These are phyloP conservation scores for Monosporascus sp. DNA, from an alignment of 2,329 filamentous ascomycete species.

Conservation along the genomic window DNA sequence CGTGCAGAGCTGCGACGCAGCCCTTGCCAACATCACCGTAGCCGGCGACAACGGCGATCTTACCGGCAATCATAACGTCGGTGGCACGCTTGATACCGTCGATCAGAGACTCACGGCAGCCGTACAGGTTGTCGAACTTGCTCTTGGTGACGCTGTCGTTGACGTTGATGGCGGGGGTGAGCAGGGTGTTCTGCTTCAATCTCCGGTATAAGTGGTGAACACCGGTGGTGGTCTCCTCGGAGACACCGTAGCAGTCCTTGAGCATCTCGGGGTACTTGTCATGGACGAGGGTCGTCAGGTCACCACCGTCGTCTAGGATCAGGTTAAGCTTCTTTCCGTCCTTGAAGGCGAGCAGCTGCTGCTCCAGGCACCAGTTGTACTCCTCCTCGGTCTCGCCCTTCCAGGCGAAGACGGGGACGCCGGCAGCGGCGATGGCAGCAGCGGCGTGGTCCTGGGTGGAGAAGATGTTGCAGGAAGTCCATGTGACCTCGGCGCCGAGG, in stretches of 20 bases:
- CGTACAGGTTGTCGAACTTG: constrained; percentile 99
- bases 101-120: constrained; percentile 96
- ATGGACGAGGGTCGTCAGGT: constrained; percentile 94
- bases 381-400: constrained; percentile 97
- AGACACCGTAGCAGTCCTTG: constrained; percentile 96
- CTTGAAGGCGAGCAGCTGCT: constrained; percentile 96
- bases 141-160: constrained; percentile 99
- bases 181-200: constrained; percentile 84
- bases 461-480: constrained; percentile 99
- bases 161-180: constrained; percentile 97
- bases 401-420: constrained; percentile 78
- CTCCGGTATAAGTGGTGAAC: constrained; percentile 99
- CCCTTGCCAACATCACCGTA: constrained; percentile 99
- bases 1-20: constrained; percentile 89
- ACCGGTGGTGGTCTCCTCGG: constrained; percentile 99
- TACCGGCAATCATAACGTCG: constrained; percentile 99
- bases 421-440: constrained; percentile 89
- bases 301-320: constrained; percentile 97
- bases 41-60: constrained; percentile 95
- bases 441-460: constrained; percentile 98
- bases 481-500: constrained; percentile 97
- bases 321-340: constrained; percentile 95
- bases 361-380: constrained; percentile 99
- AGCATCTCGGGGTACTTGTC: constrained; percentile 98
- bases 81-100: constrained; percentile 99